Base-by-base conservation (phyloP, 108 stramenopile genomes). In the Nitzschia palea region DNA sequence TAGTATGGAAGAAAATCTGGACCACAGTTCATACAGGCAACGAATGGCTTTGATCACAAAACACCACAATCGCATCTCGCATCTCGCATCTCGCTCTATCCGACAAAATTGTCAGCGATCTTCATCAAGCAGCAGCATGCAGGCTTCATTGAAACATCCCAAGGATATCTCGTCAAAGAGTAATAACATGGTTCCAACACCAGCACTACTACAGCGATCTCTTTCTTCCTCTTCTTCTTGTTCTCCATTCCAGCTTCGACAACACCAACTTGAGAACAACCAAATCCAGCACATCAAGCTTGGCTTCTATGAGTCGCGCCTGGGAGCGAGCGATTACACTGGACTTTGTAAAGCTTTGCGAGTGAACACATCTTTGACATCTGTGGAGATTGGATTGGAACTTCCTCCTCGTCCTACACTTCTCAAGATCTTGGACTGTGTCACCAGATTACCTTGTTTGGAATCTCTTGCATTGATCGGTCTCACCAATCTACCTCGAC, bases 351-450 rank as follows among this genome's bases (percentile, higher is more conserved):
- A 20, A 18, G 47, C 47, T 5, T 20, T 48, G 15, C 47, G n/a
- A 5, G 18, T 20, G n/a, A 48, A 48, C 47, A 48, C 47, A 18
- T 48, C 47, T 20, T 20, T 48, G 47, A 18, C n/a, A 18, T 5
- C 47, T 48, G 47, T 48, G 4, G 47, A 48, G 47, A 48, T 48
- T 18, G 47, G 47, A 20, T 48, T 12, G 47, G 47, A 48, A 18
- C 47, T 48, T 48, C 47, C 47, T 48, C n/a, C n/a, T n/a, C 47
- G 47, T 5, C 4, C 18, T 5, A 20, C 22, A 4, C 47, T 48
- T 48, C 47, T 48, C 15, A 48, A 4, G n/a, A 10, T 48, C 5
- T 18, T 48, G n/a, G 47, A 48, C 15, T 4, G n/a, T 4, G 47
- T 48, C 5, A 20, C 47, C 18, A 48, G 47, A 48, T 48, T 48